These are phyloP conservation scores for Tolypocladium ovalisporum DNA, from an alignment of 2,329 filamentous ascomycete genomes.

Conservation along the genomic window DNA sequence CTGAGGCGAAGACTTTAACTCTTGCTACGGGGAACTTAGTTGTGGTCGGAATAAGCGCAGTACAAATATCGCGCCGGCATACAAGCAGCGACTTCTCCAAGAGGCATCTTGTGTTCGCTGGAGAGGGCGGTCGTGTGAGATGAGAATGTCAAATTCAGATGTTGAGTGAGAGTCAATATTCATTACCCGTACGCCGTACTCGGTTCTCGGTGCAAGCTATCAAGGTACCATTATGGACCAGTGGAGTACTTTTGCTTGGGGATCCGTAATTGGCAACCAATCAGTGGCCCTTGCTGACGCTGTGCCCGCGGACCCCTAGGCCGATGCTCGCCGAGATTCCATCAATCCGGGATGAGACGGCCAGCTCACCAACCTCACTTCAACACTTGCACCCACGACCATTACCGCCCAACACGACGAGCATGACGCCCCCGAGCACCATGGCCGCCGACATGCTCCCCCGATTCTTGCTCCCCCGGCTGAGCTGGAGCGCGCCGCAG, in stretches of 20 bases:
- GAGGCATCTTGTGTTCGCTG: no score
- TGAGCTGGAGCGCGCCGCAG: constrained; percentile 36
- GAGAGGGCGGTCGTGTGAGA: no score
- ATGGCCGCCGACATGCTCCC: constrained; percentile 31
- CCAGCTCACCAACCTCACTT: neutral
- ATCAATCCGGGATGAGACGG: neutral
- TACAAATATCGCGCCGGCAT: neutral
- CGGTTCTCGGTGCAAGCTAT: no score
- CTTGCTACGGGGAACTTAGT: neutral
- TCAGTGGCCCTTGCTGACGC: constrained; percentile 6
- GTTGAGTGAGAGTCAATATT: no score
- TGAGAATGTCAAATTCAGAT: no score
- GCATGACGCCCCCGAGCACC: constrained; percentile 16
- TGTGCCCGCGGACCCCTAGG: neutral
- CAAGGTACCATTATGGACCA: no score
- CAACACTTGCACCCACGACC: neutral
- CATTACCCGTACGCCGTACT: no score
- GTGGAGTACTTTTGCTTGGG: neutral
- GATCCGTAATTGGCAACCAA: constrained; percentile 2
- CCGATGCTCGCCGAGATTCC: neutral
- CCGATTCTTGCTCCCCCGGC: constrained; percentile 41
- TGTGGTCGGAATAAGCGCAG: neutral
- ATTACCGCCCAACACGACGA: no score
- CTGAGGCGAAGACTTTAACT: neutral
- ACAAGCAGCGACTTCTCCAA: neutral